A percentile compares a stretch with the other conserved stretches of the same genome.
Evolutionary conservation across 805 yeast genomes (phyloP).

Genomic region (Starmerella geochares): DNA sequence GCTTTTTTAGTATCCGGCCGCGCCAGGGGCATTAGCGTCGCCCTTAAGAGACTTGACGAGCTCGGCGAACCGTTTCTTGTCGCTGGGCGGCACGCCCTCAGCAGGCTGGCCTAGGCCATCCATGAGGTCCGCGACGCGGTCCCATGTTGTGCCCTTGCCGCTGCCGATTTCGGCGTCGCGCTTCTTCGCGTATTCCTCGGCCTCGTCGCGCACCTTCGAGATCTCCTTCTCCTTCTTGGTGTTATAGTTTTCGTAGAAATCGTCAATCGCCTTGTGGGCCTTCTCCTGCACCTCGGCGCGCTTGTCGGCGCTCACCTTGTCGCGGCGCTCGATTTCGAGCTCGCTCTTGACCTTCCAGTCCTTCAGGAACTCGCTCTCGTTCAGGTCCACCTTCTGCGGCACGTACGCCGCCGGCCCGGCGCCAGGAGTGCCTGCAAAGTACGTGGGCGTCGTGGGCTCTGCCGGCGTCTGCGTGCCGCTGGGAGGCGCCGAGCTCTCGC

Average conservation of each 20-base stretch:
- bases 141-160: conserved; percentile 45
- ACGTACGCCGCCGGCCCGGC: conserved; percentile 23
- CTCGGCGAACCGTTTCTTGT: conserved; percentile 60
- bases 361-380: conserved; percentile 49
- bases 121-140: conserved; percentile 45
- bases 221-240: conserved; percentile 63
- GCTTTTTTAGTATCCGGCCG: conserved; percentile 48
- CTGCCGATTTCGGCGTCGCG: conserved; percentile 47
- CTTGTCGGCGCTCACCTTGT: conserved; percentile 54
- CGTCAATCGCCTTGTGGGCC: conserved; percentile 78
- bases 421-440: conserved; percentile 26
- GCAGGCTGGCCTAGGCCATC: conserved; percentile 35
- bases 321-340: conserved; percentile 69
- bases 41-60: conserved; percentile 56
- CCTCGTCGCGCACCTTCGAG: conserved; percentile 54
- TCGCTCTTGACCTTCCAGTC: conserved; percentile 80
- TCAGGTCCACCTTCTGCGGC: conserved; percentile 27
- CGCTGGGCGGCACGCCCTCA: conserved; percentile 41
- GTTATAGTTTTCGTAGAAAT: conserved; percentile 84
- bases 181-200: conserved; percentile 57
- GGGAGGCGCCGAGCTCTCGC: not conserved
- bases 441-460: conserved; percentile 24
- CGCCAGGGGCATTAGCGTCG: conserved; percentile 66
- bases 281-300: conserved; percentile 57
- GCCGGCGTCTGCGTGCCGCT: conserved; percentile 17